Base-by-base conservation (phyloP, 2,329 filamentous ascomycete species). In the Onygena corvina region DNA sequence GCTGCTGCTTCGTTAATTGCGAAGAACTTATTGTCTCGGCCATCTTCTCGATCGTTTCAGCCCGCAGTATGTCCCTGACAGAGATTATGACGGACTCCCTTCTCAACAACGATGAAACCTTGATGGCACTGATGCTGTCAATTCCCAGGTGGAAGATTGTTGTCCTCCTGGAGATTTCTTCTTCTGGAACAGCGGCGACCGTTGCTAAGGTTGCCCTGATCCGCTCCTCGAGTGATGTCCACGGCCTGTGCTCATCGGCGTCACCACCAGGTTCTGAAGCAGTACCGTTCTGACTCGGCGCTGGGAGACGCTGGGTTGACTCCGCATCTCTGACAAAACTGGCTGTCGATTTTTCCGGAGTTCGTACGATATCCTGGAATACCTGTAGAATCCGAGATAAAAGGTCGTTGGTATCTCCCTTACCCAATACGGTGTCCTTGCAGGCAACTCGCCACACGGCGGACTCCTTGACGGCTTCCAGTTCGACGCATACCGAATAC, bases 121-220 rank as follows among this genome's bases (percentile, higher is more conserved):
- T 93, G 68, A 95, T 92, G 1, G 87, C 83, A 54, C 83, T 90
- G 63, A 95, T 94, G 0, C 89, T 95, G 62, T 95, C 89, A 1
- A 95, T 76, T 0, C 89, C 89, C 1, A 95, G 73, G 54, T 92
- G 81, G 63, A 92, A 94, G 9, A 94, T 76, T 0, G 76, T 86
- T 46, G 80, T 76, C 0, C 72, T 69, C 49, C 72, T 73, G 2
- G 68, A 64, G 47, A 94, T 84, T 1, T 77, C 70, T 0, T 71
- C 60, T 14, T 71, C 64, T 0, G 80, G 69, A 0, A 83, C 65
- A 12, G 75, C 76, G 0, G 87, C 84, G 0, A 89, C 71, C 25
- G 66, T 56, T 6, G 73, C 67, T 7, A 80, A 61, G 2, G 72
- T 67, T 30, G 69, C 57, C 34, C 70, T 67, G 44, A 80, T 72